phyloP scores from a whole-genome alignment of 768 basidiomycete species.

The Daedaleopsis nitida region DNA sequence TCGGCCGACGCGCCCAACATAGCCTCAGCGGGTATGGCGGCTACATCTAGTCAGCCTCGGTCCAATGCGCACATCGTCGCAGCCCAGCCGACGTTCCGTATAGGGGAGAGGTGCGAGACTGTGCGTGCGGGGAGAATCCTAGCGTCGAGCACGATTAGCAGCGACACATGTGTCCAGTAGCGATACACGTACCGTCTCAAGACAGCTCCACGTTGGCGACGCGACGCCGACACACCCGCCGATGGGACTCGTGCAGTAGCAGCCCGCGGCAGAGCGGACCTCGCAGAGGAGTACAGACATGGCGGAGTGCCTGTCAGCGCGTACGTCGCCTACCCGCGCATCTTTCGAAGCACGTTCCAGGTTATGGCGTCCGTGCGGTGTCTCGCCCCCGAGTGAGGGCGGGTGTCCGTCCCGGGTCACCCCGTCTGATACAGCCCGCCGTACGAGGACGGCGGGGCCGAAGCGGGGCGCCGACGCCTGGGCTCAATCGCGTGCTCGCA shows the following conservation, averaged over 20 bases:
- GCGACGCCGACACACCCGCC: constrained; percentile 30
- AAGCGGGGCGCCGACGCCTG: neutral
- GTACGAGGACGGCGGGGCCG: neutral
- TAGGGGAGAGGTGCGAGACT: neutral
- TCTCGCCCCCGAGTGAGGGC: neutral
- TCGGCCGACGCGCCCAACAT: too few species aligned
- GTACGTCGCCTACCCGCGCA: neutral
- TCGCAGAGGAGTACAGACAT: neutral
- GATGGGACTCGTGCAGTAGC: constrained; percentile 17
- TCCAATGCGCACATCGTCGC: neutral
- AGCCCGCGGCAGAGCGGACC: neutral
- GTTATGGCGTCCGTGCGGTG: neutral
- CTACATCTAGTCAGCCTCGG: neutral
- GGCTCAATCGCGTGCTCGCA: neutral
- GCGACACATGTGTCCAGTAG: neutral
- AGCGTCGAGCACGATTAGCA: neutral
- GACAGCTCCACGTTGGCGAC: constrained; percentile 29
- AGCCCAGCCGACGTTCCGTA: neutral
- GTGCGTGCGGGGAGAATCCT: neutral
- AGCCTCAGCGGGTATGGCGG: neutral
- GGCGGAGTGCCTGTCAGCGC: neutral
- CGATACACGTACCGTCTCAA: neutral
- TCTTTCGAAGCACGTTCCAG: neutral
- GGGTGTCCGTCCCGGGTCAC: neutral
- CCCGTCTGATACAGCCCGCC: neutral